phyloP scores from a whole-genome alignment of 1,284 basidiomycete genomes.

The Ganoderma boninense region DNA sequence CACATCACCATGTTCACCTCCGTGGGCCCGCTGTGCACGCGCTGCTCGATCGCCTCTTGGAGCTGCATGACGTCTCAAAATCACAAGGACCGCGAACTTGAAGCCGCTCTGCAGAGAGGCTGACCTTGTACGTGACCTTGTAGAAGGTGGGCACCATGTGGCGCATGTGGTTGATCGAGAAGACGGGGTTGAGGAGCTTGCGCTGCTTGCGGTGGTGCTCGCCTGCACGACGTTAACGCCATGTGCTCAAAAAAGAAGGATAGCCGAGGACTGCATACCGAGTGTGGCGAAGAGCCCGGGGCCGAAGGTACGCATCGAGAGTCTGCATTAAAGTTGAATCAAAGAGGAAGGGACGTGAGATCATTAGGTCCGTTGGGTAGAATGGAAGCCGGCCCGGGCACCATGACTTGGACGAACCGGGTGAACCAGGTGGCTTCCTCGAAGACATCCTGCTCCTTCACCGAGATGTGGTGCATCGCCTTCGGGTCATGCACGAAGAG shows the following conservation, averaged over 20 bases:
- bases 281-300: conserved; percentile 20
- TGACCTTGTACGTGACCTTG: conserved; percentile 23
- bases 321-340: neutral
- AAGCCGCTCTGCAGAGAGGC: too few species aligned
- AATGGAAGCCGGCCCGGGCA: too few species aligned
- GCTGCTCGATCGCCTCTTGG: conserved; percentile 24
- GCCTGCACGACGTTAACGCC: neutral
- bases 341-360: too few species aligned
- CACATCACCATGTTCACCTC: conserved; percentile 39
- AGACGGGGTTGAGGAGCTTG: conserved; percentile 39
- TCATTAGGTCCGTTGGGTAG: too few species aligned
- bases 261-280: conserved; percentile 8
- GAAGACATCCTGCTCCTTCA: conserved; percentile 44
- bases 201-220: conserved; percentile 29
- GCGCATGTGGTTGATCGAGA: conserved; percentile 36
- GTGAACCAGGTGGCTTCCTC: conserved; percentile 33
- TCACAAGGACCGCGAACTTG: too few species aligned
- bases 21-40: conserved; percentile 9
- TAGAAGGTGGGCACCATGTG: conserved; percentile 38
- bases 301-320: conserved; percentile 10
- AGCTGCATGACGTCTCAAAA: conserved; percentile 26
- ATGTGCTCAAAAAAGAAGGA: too few species aligned
- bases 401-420: conserved; percentile 18
- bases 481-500: conserved; percentile 38
- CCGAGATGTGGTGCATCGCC: conserved; percentile 40